Evolutionary conservation across 768 basidiomycete genomes (phyloP), one percentile per base, ranked within the genome.

Genomic region (Mycena haematopus): DNA sequence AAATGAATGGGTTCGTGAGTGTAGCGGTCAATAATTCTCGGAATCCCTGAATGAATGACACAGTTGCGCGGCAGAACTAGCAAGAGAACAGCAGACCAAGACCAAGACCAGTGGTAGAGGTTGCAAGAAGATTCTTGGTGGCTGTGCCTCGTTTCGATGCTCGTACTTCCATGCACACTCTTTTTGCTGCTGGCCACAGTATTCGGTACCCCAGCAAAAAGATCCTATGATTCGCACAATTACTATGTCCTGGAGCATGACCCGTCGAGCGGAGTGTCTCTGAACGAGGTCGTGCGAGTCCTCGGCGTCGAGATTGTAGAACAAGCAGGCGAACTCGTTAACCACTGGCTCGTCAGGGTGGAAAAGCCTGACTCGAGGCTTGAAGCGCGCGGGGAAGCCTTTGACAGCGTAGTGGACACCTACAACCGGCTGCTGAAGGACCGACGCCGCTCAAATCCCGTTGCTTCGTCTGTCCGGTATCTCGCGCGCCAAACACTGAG

Each of bases 181-280:
- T 58, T 76, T 66, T 67, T 77, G 40, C 68, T 80, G 33, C 70
- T 80, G 24, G 72, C 72, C 58, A 71, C 73, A 31, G 66, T 70
- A 46, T 62, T 71, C 57, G 78, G 78, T 42, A 62, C 71, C 25
- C 84, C 83, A n/a, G 74, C 79, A 55, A 84, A 79, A 65, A 83
- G 83, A 27, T 77, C 76, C 42, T 89, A 93, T 67, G 71, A 79
- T 62, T 82, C 84, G 15, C 87, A 92, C 75, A 81, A 89, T 69
- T 99, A 99, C 79, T 98, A 96, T 79, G 84, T 89, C 56, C 70
- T 93, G 29, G 87, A 89, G 68, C 86, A 91, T 69, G 75, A 82
- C 68, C 85, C 91, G 47, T 69, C 71, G 7, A 38, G 63, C 47
- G 77, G 79, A 63, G 80, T 83, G 66, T 82, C 87, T 67, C 82